A percentile compares a stretch with the other conserved stretches of the same genome.
Evolutionary conservation across 2,329 filamentous ascomycete species (phyloP).

Genomic region (Rosellinia necatrix): DNA sequence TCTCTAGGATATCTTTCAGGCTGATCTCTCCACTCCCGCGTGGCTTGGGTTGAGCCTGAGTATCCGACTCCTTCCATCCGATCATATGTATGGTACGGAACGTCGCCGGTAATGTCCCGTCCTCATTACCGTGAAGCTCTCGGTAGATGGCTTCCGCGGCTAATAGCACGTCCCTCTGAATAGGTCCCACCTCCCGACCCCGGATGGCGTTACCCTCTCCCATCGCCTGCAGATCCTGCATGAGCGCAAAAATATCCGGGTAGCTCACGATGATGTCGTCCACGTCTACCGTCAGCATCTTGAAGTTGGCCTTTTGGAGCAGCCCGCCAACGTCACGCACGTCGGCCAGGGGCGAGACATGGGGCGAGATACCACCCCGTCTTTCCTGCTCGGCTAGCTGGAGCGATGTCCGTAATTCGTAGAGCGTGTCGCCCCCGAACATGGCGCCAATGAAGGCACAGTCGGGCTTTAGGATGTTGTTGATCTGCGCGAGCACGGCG

Average conservation of each 20-base stretch:
- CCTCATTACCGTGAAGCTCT: conserved; percentile 81
- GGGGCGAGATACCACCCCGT: conserved; percentile 86
- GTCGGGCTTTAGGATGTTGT: conserved; percentile 86
- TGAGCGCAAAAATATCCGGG: conserved; percentile 84
- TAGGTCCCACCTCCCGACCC: conserved; percentile 77
- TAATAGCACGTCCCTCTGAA: conserved; percentile 81
- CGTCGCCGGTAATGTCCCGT: conserved; percentile 80
- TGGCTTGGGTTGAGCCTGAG: conserved; percentile 78
- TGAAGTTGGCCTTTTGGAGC: conserved; percentile 86
- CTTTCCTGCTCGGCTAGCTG: conserved; percentile 92
- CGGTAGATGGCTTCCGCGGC: conserved; percentile 89
- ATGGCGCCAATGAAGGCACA: conserved; percentile 92
- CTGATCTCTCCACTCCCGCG: conserved; percentile 87
- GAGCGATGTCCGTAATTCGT: conserved; percentile 88
- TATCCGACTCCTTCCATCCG: conserved; percentile 86
- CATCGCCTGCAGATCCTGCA: conserved; percentile 96
- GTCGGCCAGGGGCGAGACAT: conserved; percentile 89
- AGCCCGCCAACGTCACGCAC: conserved; percentile 89
- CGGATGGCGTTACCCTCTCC: conserved; percentile 90
- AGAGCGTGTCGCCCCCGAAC: conserved; percentile 93
- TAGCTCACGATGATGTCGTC: conserved; percentile 98
- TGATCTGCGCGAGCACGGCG: conserved; percentile 80
- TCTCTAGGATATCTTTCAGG: conserved; percentile 77
- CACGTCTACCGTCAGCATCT: conserved; percentile 93
- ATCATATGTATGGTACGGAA: conserved; percentile 99